Evolutionary conservation across 2,329 filamentous ascomycete species (phyloP), one percentile per base, ranked within the genome.

Genomic region (Nemania sp.): DNA sequence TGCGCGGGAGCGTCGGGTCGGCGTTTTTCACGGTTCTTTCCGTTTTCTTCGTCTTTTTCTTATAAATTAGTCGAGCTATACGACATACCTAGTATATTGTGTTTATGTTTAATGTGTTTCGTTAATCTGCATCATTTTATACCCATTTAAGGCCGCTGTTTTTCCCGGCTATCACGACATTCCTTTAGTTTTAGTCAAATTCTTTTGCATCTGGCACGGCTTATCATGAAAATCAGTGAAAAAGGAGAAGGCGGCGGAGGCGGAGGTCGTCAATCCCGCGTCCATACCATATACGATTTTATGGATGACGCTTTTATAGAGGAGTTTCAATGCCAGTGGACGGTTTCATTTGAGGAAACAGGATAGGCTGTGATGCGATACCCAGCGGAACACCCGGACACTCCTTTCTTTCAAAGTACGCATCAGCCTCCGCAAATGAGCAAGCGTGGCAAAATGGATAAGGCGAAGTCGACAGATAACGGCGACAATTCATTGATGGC

Each of bases 11-110:
- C 15, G 31, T 45, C 2, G 7, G 36, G 4, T 50, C 55, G 2
- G 39, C 64, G 5, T 41, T 67, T 12, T 55, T 64, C 28, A 61
- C 61, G 6, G 56, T 68, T 37, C 37, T 67, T 39, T 61, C 64
- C 23, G 17, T 67, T 19, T 23, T 65, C 23, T 61, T 67, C 20
- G 20, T 65, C 23, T 61, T 68, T 51, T 52, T 66, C 39, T 51
- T 68, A 44, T 68, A 61, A 17, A 26, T 12, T 14, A 6, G 22
- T 17, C 17, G n/a, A n/a, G n/a, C n/a, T n/a, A 17, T 14, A 36
- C 22, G 3, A 15, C 28, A 43, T 36, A 5, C n/a, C n/a, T n/a
- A n/a, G n/a, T n/a, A n/a, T n/a, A n/a, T n/a, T n/a, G n/a, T n/a
- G n/a, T n/a, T n/a, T n/a, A n/a, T n/a, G n/a, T n/a, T n/a, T n/a